Base-by-base conservation (phyloP, 1,284 basidiomycete genomes). In the Inonotus hispidus region DNA sequence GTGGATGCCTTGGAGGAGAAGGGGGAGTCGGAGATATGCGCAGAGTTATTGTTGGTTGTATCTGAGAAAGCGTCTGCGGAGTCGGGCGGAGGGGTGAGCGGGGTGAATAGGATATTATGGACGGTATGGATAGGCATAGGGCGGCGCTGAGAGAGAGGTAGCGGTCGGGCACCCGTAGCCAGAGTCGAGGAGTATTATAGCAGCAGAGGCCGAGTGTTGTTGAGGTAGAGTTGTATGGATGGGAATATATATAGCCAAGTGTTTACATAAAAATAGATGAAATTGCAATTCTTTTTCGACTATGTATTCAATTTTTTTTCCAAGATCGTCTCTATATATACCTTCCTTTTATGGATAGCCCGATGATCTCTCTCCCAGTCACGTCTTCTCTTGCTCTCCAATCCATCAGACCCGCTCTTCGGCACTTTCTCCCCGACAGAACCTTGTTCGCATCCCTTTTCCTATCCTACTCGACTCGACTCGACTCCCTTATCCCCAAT, bases 21-120 rank as follows among this genome's bases (percentile, higher is more conserved):
- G n/a, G n/a, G n/a, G n/a, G n/a, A n/a, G n/a, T n/a, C n/a, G n/a
- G n/a, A n/a, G n/a, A n/a, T n/a, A n/a, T n/a, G n/a, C n/a, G n/a
- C n/a, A n/a, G n/a, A n/a, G n/a, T n/a, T n/a, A n/a, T n/a, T n/a
- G n/a, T n/a, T n/a, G n/a, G n/a, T n/a, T n/a, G 49, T 11, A 45
- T 27, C 16, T 47, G 29, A 46, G 55, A n/a, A 8, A 55, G 35
- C 23, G 10, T 27, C 8, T 56, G 11, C 56, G 47, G 59, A 37
- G 57, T 63, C 61, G 45, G 61, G 61, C 35, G 61, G 61, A 16
- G 61, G 61, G 21, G 55, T 35, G 43, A 45, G 39, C 23, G 43
- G 41, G 55, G 29, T 23, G 55, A 45, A 45, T 14, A 56, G 41
- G 53, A 55, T 21, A 32, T 32, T 32, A 4, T 32, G 32, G 4